A percentile compares a stretch with the other conserved stretches of the same genome.
Evolutionary conservation across 2,329 filamentous ascomycete species (phyloP).

Genomic region (Zasmidium cellare): DNA sequence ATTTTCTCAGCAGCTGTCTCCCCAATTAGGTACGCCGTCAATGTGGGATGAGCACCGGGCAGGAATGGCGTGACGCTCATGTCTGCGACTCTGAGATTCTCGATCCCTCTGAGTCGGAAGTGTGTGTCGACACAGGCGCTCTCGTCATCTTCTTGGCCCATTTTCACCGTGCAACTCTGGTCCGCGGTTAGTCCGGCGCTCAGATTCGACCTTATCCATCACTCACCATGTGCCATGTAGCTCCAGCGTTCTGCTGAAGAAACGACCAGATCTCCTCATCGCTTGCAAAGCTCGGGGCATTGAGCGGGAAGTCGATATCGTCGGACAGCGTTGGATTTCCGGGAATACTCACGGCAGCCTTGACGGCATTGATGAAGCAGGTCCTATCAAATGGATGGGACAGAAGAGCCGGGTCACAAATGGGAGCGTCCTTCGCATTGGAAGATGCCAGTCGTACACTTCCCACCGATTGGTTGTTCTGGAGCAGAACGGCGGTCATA

Average conservation of each 20-base stretch:
- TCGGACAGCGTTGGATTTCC: neutral
- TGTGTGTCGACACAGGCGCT: neutral
- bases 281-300: neutral
- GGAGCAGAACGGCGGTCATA: constrained; percentile 52
- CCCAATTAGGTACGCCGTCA: constrained; percentile 8
- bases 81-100: constrained; percentile 1
- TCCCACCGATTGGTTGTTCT: constrained; percentile 55
- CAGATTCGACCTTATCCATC: neutral
- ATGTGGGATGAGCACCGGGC: constrained; percentile 4
- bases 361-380: neutral
- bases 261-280: neutral
- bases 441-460: constrained; percentile 60
- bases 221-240: neutral
- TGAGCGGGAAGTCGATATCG: neutral
- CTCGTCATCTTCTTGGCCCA: neutral
- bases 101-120: neutral
- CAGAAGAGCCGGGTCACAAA: constrained; percentile 56
- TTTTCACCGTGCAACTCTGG: neutral
- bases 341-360: neutral
- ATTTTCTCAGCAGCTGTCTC: constrained; percentile 11
- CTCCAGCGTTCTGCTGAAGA: neutral
- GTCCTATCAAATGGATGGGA: constrained; percentile 58
- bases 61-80: constrained; percentile 1
- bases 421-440: constrained; percentile 63
- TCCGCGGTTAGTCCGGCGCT: neutral